Conservation (phyloP, 768 basidiomycete genomes). For the Pulveroboletus sp. region DNA sequence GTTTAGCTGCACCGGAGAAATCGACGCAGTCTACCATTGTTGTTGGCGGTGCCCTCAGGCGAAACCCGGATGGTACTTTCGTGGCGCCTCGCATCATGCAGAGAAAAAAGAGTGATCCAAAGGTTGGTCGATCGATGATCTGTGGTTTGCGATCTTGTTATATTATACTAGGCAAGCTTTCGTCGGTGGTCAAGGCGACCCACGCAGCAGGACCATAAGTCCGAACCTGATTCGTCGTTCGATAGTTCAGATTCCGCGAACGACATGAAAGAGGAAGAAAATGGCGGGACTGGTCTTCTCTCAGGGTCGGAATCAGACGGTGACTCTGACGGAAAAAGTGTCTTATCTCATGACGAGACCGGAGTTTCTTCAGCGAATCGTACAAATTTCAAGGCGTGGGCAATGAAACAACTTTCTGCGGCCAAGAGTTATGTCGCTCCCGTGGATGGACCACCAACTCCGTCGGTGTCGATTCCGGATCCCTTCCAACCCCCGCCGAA, state of each 20-base stretch:
- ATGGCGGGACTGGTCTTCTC: slow-evolving; percentile 12
- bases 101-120: slow-evolving; percentile 39
- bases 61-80: slow-evolving; percentile 60
- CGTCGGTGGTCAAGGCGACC: slow-evolving; percentile 47
- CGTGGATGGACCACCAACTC: slow-evolving; percentile 11
- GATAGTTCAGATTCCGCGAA: slow-evolving; percentile 79
- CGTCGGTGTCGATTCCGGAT: slow-evolving; percentile 8
- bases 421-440: slow-evolving; percentile 38
- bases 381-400: slow-evolving; percentile 86
- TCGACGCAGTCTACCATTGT: slow-evolving; percentile 29
- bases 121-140: slow-evolving; percentile 36
- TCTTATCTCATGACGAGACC: slow-evolving; percentile 13
- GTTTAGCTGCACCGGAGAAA: slow-evolving; percentile 11
- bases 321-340: slow-evolving; percentile 17
- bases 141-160: not conserved
- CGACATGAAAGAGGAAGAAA: slow-evolving; percentile 39
- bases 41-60: slow-evolving; percentile 64
- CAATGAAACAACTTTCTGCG: slow-evolving; percentile 64
- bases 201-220: slow-evolving; percentile 26
- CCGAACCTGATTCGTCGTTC: slow-evolving; percentile 57
- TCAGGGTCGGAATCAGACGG: slow-evolving; percentile 15
- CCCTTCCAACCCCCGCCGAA: slow-evolving; percentile 30
- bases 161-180: slow-evolving; percentile 35
- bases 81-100: slow-evolving; percentile 46
- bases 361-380: slow-evolving; percentile 33